Evolutionary conservation across 2,329 filamentous ascomycete species (phyloP), one percentile per base, ranked within the genome.

Genomic region (Claviceps quebecensis): DNA sequence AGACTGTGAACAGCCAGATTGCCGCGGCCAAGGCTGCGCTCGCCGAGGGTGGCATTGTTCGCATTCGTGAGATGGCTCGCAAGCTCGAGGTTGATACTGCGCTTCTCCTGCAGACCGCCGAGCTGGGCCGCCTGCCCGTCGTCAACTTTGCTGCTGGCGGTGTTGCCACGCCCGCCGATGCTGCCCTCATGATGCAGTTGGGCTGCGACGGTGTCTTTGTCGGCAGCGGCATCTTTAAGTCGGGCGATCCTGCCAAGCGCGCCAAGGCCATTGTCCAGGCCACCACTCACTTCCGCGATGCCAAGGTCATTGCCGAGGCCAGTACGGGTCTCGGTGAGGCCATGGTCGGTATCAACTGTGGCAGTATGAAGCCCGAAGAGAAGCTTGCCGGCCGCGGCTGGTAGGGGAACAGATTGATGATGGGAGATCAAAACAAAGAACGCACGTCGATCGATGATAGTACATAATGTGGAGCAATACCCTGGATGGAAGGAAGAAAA

Each of bases 121-220:
- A 89, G 73, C 76, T 94, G 57, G 89, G 89, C 44, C 78, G 93
- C 48, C 74, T 98, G 51, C 93, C 93, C 2, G 91, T 97, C 0
- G 93, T 98, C 57, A 97, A 97, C 76, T 97, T 98, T 61, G 93
- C 93, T 0, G 93, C 93, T 3, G 93, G 93, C n/a, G 93, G 93
- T 53, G 86, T 98, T n/a, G 93, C 93, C n/a, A 98, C 93, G 1
- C 93, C 93, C 0, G 93, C 93, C 0, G 93, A 98, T 69, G 93
- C 93, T 0, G 93, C 93, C 2, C 75, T 98, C 54, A 72, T 98
- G 91, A 98, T 98, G 93, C 91, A 97, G 76, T 75, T 98, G 57
- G 93, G 93, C 54, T 97, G 93, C 65, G 93, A 98, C 64, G 93
- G 93, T 53, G 93, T 98, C 38, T 98, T 98, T 65, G 93, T 98